Evolutionary conservation across 495 filamentous ascomycete genomes (phyloP), one percentile per base, ranked within the genome.

Genomic region (Aspergillus mulundensis): DNA sequence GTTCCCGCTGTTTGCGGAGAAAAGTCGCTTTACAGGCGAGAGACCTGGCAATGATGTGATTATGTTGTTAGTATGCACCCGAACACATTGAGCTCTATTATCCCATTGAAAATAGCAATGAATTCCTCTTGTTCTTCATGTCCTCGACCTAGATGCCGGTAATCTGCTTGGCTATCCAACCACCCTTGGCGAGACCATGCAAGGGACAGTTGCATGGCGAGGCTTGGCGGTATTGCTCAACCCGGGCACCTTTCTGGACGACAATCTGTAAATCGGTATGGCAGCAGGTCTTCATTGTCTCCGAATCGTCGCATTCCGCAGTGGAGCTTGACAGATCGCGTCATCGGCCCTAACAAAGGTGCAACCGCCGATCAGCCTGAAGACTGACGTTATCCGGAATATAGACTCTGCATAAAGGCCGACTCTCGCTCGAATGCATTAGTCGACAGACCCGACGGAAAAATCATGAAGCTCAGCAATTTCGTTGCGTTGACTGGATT

Each of bases 1-100:
- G 81, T 88, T 14, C 73, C 82, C 0, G 58, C 61, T 4, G 69
- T 61, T 14, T 84, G 84, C 65, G 65, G 58, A 1, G 66, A 69
- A 0, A 77, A 69, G 1, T 63, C 72, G 10, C 68, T 66, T 1
- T 70, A 73, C 1, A 66, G 62, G 39, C 64, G 41, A 30, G 70
- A 70, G 61, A 64, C 61, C 5, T 75, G 72, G 72, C 58, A 55
- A 34, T 70, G 45, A 50, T 34, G 48, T n/a, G 20, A 41, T 36
- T 32, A 4, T 16, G 25, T 15, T 25, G 44, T 23, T 44, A 48
- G 40, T 49, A 42, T 15, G 32, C 21, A 32, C 19, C 14, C n/a
- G 20, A 21, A 5, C 23, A 41, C 3, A 51, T 1, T 40, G 16
- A 38, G 23, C 10, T 36, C 32, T 11, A 19, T 38, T 16, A 7